These are phyloP conservation scores for Ehretia macrophylla DNA, from an alignment of 257 asterid genomes.

Conservation along the genomic window DNA sequence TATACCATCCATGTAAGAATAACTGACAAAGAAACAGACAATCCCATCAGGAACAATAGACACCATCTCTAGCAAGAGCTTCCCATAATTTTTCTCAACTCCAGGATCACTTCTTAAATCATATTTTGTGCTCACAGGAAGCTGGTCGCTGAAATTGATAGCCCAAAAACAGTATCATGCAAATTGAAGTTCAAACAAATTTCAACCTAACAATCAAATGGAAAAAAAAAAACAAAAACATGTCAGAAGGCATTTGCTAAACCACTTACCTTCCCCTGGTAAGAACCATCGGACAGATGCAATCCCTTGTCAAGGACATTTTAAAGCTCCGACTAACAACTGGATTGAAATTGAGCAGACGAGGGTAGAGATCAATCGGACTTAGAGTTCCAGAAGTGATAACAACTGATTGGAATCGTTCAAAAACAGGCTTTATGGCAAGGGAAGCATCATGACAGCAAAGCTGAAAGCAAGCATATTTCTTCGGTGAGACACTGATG, in stretches of 20 bases:
- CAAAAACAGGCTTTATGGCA: constrained; percentile 97
- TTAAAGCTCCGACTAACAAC: constrained; percentile 92
- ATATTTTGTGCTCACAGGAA: constrained; percentile 96
- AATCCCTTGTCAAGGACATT: constrained; percentile 96
- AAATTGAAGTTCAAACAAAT: constrained; percentile 1
- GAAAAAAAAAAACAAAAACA: constrained; percentile 5
- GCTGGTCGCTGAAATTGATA: constrained; percentile 71
- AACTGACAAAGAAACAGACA: constrained; percentile 95
- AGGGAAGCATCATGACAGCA: constrained; percentile 99
- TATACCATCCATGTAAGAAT: constrained; percentile 97
- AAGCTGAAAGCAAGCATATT: constrained; percentile 46
- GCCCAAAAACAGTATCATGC: constrained; percentile 3
- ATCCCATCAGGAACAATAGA: constrained; percentile 97
- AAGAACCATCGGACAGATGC: constrained; percentile 99
- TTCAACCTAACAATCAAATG: constrained; percentile 2
- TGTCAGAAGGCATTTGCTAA: constrained; percentile 5
- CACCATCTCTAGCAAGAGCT: constrained; percentile 93
- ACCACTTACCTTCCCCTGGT: constrained; percentile 80
- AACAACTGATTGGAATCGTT: constrained; percentile 92
- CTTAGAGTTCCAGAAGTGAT: constrained; percentile 98
- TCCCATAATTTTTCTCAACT: constrained; percentile 93
- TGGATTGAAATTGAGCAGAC: constrained; percentile 90
- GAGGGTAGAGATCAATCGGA: constrained; percentile 98
- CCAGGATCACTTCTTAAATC: constrained; percentile 99
- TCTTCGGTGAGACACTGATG: constrained; percentile 9